Percentiles rank a stretch among this genome's conserved stretches.
phyloP scores from a whole-genome alignment of 768 basidiomycete genomes.

The Mycena alexandri region DNA sequence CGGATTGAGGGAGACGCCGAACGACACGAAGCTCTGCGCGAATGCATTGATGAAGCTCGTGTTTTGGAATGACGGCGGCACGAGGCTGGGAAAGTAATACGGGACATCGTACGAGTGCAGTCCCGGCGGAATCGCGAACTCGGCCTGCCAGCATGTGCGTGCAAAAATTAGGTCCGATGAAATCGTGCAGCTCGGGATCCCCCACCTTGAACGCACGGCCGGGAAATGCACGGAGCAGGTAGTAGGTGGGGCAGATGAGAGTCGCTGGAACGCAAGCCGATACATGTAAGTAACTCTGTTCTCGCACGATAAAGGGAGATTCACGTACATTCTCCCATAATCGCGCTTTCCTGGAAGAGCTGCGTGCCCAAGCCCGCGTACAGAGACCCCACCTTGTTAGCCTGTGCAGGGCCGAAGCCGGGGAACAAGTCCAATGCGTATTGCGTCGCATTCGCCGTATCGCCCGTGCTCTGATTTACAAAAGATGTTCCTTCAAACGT shows the following conservation, averaged over 20 bases:
- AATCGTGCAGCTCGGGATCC: too few species aligned
- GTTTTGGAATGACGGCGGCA: background rate
- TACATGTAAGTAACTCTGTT: background rate
- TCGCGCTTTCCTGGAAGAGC: slow-evolving; percentile 2
- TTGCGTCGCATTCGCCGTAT: slow-evolving; percentile 24
- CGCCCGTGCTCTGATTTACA: slow-evolving; percentile 29
- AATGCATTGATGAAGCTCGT: background rate
- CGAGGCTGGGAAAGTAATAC: background rate
- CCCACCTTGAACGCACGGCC: background rate
- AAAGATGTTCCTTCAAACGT: slow-evolving; percentile 46
- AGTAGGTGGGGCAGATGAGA: background rate
- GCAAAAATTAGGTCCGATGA: too few species aligned
- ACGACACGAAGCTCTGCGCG: background rate
- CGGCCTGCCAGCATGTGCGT: background rate
- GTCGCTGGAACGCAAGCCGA: background rate
- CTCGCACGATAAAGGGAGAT: background rate
- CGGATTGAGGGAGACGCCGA: background rate
- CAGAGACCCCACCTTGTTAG: slow-evolving; percentile 15
- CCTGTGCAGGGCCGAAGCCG: slow-evolving; percentile 19
- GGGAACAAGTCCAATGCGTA: slow-evolving; percentile 39
- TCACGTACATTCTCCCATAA: slow-evolving; percentile 38
- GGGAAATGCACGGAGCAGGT: background rate
- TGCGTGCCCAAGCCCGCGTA: slow-evolving; percentile 31
- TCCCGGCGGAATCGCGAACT: background rate
- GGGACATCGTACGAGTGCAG: background rate